Conservation (phyloP, 73 alveolate species). For the Symbiodinium pilosum region DNA sequence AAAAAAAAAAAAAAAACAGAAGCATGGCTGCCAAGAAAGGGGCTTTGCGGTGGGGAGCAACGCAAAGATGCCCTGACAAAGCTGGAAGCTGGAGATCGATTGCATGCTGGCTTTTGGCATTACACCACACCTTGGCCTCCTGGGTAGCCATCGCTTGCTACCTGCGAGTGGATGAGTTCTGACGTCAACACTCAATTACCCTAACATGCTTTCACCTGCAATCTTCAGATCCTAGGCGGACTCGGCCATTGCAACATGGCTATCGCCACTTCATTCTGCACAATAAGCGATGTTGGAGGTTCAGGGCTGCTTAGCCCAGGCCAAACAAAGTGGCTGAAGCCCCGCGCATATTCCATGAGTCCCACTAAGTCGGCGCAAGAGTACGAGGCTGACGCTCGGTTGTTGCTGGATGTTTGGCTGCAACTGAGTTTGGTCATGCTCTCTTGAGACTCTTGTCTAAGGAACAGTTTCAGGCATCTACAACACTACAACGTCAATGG, state of each 20-base stretch:
- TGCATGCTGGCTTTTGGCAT: not conserved
- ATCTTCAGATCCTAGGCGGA: not conserved
- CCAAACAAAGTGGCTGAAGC: not conserved
- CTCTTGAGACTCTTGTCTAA: no score
- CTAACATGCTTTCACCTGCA: not conserved
- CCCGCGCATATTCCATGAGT: no score
- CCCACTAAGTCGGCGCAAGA: no score
- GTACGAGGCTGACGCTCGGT: no score
- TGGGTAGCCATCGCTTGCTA: not conserved
- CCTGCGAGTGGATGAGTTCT: not conserved
- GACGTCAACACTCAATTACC: not conserved
- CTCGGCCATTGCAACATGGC: not conserved
- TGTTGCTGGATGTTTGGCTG: no score
- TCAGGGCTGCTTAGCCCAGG: not conserved
- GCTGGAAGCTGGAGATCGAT: no score
- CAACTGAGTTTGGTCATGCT: no score
- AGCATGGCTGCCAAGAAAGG: not conserved
- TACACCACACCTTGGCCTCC: not conserved
- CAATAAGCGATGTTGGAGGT: not conserved
- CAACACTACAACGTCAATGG: no score
- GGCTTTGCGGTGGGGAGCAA: slow-evolving; percentile 49
- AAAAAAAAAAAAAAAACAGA: no score
- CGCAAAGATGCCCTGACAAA: slow-evolving; percentile 58
- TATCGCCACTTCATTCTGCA: not conserved
- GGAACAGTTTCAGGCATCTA: no score